These are phyloP conservation scores for Pichia exigua DNA, from an alignment of 805 yeast species.

Conservation along the genomic window DNA sequence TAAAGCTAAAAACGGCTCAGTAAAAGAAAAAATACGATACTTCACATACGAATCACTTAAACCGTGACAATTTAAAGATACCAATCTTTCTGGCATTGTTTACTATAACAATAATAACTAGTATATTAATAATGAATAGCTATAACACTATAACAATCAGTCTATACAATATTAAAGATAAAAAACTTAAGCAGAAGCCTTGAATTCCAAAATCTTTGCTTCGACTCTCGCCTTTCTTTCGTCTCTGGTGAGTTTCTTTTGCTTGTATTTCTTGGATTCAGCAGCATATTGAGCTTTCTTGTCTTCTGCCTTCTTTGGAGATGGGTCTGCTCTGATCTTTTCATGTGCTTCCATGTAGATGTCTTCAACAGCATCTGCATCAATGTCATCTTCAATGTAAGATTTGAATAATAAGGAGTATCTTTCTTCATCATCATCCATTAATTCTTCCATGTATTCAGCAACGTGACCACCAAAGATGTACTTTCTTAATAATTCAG, in stretches of 20 bases:
- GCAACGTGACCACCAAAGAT: slow-evolving; percentile 99
- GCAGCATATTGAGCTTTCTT: slow-evolving; percentile 98
- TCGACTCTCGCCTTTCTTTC: slow-evolving; percentile 86
- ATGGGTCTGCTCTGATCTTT: slow-evolving; percentile 93
- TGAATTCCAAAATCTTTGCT: slow-evolving; percentile 90
- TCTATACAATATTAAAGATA: neutral
- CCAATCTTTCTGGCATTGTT: neutral
- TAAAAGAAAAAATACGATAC: neutral
- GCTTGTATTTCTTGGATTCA: slow-evolving; percentile 87
- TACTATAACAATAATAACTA: neutral
- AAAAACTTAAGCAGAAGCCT: slow-evolving; percentile 34
- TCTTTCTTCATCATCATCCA: slow-evolving; percentile 99
- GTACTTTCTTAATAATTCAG: slow-evolving; percentile 96
- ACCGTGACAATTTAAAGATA: neutral
- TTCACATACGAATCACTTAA: neutral
- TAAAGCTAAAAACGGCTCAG: slow-evolving; percentile 1
- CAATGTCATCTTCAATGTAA: slow-evolving; percentile 94
- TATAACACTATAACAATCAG: neutral
- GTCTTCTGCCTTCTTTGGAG: slow-evolving; percentile 80
- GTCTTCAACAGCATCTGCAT: slow-evolving; percentile 95
- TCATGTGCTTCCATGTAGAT: slow-evolving; percentile 91
- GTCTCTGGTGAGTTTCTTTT: slow-evolving; percentile 79
- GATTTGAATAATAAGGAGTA: slow-evolving; percentile 93
- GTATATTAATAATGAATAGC: neutral
- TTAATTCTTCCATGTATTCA: slow-evolving; percentile 99